Conservation (phyloP, 176 grass and related monocot species). For the Pontederia crassipes region DNA sequence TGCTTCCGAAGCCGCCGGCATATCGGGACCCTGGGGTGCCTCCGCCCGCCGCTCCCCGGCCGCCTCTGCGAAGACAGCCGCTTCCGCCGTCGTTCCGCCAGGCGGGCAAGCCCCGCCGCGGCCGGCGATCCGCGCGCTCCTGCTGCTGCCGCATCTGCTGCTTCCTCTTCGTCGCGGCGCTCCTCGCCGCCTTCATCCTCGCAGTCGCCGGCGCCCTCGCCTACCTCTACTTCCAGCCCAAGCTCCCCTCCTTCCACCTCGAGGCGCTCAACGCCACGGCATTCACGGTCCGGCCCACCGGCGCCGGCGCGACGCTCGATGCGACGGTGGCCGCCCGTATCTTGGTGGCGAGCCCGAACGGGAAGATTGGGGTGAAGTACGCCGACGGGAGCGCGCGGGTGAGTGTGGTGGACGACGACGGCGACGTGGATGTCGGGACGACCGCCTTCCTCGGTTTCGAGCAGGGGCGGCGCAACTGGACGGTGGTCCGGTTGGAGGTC, state of each 20-base stretch:
- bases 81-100: constrained; percentile 13
- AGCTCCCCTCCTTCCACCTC: constrained; percentile 59
- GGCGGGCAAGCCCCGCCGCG: constrained; percentile 11
- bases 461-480: constrained; percentile 30
- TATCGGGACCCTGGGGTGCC: constrained; percentile 8
- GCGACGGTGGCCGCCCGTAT: constrained; percentile 23
- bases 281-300: constrained; percentile 29
- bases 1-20: constrained; percentile 18
- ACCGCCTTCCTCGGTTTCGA: constrained; percentile 39
- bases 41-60: neutral
- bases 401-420: constrained; percentile 35
- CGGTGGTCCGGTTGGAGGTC: constrained; percentile 27
- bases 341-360: constrained; percentile 62
- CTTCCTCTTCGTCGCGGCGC: constrained; percentile 16
- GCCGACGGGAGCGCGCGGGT: constrained; percentile 49
- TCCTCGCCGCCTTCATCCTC: constrained; percentile 19
- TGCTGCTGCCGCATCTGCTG: constrained; percentile 48
- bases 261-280: constrained; percentile 33
- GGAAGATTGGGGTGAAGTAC: constrained; percentile 47
- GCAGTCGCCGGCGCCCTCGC: constrained; percentile 44
- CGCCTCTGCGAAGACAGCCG: constrained; percentile 9
- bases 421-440: constrained; percentile 46
- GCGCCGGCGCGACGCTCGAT: constrained; percentile 35
- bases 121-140: constrained; percentile 19
- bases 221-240: constrained; percentile 81